A percentile compares a stretch with the other conserved stretches of the same genome.
Conservation (phyloP, 2,329 filamentous ascomycete species). For the Aspergillus caelatus region DNA sequence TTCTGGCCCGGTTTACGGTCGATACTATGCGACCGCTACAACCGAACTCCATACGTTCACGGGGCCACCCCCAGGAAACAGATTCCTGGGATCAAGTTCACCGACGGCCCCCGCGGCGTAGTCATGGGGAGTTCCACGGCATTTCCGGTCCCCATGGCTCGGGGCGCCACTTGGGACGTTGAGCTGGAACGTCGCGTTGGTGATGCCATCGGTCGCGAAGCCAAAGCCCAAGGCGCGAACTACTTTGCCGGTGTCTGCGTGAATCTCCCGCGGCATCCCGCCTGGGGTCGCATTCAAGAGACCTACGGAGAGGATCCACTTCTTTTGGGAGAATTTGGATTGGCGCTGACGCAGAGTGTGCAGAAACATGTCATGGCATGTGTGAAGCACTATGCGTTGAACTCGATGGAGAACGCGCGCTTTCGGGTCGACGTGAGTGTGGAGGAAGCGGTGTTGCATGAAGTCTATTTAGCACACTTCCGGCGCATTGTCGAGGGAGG, state of each 20-base stretch:
- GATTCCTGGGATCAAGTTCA: slow-evolving; percentile 21
- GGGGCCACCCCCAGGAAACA: neutral
- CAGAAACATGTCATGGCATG: slow-evolving; percentile 31
- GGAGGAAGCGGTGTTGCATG: slow-evolving; percentile 28
- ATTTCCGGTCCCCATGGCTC: slow-evolving; percentile 19
- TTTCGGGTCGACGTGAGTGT: slow-evolving; percentile 30
- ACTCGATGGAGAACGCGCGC: slow-evolving; percentile 34
- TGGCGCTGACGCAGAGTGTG: slow-evolving; percentile 25
- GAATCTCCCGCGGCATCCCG: slow-evolving; percentile 29
- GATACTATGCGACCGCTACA: slow-evolving; percentile 12
- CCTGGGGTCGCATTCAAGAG: slow-evolving; percentile 28
- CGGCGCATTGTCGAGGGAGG: slow-evolving; percentile 13
- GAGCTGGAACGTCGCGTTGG: slow-evolving; percentile 27
- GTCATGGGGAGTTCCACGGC: slow-evolving; percentile 10
- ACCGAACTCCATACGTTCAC: slow-evolving; percentile 6
- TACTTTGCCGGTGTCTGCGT: slow-evolving; percentile 30
- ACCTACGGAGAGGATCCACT: slow-evolving; percentile 29
- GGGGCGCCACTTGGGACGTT: slow-evolving; percentile 32
- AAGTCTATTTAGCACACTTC: slow-evolving; percentile 25
- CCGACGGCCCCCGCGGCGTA: slow-evolving; percentile 29
- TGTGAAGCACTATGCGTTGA: slow-evolving; percentile 34
- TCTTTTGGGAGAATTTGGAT: slow-evolving; percentile 27
- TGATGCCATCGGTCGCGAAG: slow-evolving; percentile 29
- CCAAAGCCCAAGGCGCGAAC: slow-evolving; percentile 30
- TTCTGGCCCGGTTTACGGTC: slow-evolving; percentile 10